Evolutionary conservation across 2,329 filamentous ascomycete species (phyloP).

Genomic region (Trichoderma afroharzianum): DNA sequence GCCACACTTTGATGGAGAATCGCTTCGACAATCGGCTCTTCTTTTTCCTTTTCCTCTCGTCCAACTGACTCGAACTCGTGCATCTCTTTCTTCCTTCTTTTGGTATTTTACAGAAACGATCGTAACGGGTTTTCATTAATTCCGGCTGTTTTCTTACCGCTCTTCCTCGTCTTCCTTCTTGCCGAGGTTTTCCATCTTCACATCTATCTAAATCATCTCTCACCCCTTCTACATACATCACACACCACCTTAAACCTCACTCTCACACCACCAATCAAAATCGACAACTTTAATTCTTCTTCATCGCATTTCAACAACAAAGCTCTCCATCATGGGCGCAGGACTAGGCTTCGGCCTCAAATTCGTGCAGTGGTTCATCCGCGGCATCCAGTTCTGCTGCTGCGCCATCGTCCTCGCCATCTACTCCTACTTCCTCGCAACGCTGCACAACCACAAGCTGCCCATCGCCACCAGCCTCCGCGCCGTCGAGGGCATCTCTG

Average conservation of each 20-base stretch:
- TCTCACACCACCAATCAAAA: not conserved
- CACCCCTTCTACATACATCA: not conserved
- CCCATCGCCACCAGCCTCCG: slow-evolving; percentile 62
- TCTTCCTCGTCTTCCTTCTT: not conserved
- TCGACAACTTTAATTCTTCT: not conserved
- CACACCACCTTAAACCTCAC: not conserved
- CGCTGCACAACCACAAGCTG: slow-evolving; percentile 62
- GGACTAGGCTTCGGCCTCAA: slow-evolving; percentile 56
- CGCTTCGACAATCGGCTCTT: not conserved
- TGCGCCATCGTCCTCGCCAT: slow-evolving; percentile 71
- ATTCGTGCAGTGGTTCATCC: slow-evolving; percentile 64
- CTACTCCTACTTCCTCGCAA: slow-evolving; percentile 80
- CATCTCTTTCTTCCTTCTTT: not conserved
- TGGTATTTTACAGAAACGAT: not conserved
- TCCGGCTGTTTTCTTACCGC: not conserved
- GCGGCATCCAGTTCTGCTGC: slow-evolving; percentile 69
- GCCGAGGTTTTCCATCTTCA: not conserved
- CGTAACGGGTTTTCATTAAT: not conserved
- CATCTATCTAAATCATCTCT: not conserved
- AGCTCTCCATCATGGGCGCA: slow-evolving; percentile 29
- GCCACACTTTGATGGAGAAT: not conserved
- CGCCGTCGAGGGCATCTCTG: slow-evolving; percentile 75
- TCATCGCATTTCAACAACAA: not conserved
- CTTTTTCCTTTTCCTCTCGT: not conserved
- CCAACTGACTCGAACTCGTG: not conserved